phyloP scores from a whole-genome alignment of 768 basidiomycete species.

The Pleurotus sapidus region DNA sequence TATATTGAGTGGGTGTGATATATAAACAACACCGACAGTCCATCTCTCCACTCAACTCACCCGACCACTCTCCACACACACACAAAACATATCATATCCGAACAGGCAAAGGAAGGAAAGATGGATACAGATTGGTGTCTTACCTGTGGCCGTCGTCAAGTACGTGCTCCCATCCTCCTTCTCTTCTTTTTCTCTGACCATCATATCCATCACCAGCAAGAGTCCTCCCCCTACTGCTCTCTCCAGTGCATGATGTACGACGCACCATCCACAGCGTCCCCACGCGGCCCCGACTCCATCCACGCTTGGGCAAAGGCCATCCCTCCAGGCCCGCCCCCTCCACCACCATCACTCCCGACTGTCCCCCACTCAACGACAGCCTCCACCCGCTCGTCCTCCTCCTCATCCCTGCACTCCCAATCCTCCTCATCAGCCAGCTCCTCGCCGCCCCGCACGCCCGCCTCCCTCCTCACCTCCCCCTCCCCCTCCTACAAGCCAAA shows the following conservation, averaged over 20 bases:
- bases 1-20: not conserved
- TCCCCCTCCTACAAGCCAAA: conserved; percentile 13
- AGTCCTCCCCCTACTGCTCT: conserved; percentile 52
- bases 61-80: too few species aligned
- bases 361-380: conserved; percentile 12
- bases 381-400: conserved; percentile 17
- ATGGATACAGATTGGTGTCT: conserved; percentile 77
- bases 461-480: conserved; percentile 12
- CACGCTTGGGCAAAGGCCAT: conserved; percentile 43
- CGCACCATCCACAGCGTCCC: conserved; percentile 6
- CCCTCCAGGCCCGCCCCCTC: conserved; percentile 28
- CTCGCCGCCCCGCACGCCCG: conserved; percentile 23
- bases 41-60: too few species aligned
- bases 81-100: too few species aligned
- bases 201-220: conserved; percentile 20
- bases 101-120: conserved; percentile 9
- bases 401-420: conserved; percentile 1
- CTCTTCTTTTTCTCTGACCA: conserved; percentile 17
- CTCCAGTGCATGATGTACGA: conserved; percentile 22
- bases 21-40: too few species aligned
- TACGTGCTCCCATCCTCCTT: conserved; percentile 27
- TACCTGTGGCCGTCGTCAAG: conserved; percentile 57
- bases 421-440: conserved; percentile 27
- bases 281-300: conserved; percentile 37
- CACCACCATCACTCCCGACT: conserved; percentile 14